phyloP scores from a whole-genome alignment of 2,329 filamentous ascomycete species.

The Ascochyta rabiei region DNA sequence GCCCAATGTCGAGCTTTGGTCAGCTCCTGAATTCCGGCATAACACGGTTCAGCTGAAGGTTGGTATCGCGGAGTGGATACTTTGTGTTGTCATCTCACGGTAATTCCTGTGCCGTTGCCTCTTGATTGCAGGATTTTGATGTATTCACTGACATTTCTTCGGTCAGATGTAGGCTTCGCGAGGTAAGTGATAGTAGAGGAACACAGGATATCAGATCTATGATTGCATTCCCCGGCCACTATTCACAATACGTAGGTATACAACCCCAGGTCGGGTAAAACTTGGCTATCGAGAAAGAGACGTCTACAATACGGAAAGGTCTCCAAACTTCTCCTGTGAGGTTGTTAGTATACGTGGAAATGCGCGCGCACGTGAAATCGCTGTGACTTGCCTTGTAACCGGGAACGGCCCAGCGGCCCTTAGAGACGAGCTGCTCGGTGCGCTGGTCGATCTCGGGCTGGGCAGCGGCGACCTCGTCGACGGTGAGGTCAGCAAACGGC shows the following conservation, averaged over 20 bases:
- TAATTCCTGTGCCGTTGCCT: not conserved
- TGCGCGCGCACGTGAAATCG: not conserved
- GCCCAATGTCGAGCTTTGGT: not conserved
- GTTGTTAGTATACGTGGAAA: slow-evolving; percentile 54
- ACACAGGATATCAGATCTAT: slow-evolving; percentile 27
- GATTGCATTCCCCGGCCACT: slow-evolving; percentile 45
- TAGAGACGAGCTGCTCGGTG: slow-evolving; percentile 90
- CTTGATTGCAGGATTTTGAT: too few species aligned
- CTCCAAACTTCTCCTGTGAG: slow-evolving; percentile 94
- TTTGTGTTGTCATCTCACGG: not conserved
- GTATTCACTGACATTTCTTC: not conserved
- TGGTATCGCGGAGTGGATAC: not conserved
- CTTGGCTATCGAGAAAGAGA: slow-evolving; percentile 35
- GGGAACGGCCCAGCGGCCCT: slow-evolving; percentile 97
- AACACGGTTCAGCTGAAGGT: not conserved
- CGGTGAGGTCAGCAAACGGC: slow-evolving; percentile 95
- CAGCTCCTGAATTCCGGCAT: not conserved
- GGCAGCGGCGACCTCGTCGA: slow-evolving; percentile 93
- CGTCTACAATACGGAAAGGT: slow-evolving; percentile 88
- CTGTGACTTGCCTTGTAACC: slow-evolving; percentile 87
- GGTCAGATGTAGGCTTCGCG: not conserved
- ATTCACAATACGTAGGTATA: slow-evolving; percentile 50
- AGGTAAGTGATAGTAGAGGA: not conserved
- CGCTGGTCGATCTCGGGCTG: slow-evolving; percentile 98
- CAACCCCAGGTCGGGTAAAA: slow-evolving; percentile 44